Percentiles rank a stretch among this genome's conserved stretches.
phyloP scores from a whole-genome alignment of 192 early-diverging fungal species.

The Umbelopsis isabellina region DNA sequence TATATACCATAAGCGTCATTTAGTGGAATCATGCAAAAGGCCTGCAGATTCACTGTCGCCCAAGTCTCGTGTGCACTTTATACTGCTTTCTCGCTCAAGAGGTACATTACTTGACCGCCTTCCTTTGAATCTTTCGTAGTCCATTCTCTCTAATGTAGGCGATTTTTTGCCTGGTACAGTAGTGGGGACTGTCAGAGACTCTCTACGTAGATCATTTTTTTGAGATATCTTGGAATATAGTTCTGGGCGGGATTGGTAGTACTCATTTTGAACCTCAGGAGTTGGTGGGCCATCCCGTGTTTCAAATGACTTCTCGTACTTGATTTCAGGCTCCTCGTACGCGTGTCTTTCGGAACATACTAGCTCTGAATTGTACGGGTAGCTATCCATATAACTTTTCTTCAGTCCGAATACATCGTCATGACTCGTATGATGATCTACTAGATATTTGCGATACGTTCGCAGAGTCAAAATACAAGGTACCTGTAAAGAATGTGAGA shows the following conservation, averaged over 20 bases:
- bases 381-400: no score
- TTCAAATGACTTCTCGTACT: no score
- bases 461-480: not conserved
- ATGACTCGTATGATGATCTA: no score
- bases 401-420: no score
- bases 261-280: not conserved
- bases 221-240: constrained; percentile 10
- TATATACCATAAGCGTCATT: no score
- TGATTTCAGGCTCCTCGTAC: no score
- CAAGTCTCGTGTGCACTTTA: not conserved
- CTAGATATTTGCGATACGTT: not conserved
- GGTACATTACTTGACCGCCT: not conserved
- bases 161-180: not conserved
- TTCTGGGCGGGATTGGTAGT: not conserved
- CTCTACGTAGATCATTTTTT: not conserved
- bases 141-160: not conserved
- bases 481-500: not conserved
- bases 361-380: no score
- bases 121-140: not conserved
- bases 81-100: not conserved
- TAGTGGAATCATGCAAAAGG: no score
- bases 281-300: no score
- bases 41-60: no score
- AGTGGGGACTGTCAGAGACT: not conserved
- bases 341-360: no score